Base-by-base conservation (phyloP, 768 basidiomycete species). In the Pisolithus microcarpus region DNA sequence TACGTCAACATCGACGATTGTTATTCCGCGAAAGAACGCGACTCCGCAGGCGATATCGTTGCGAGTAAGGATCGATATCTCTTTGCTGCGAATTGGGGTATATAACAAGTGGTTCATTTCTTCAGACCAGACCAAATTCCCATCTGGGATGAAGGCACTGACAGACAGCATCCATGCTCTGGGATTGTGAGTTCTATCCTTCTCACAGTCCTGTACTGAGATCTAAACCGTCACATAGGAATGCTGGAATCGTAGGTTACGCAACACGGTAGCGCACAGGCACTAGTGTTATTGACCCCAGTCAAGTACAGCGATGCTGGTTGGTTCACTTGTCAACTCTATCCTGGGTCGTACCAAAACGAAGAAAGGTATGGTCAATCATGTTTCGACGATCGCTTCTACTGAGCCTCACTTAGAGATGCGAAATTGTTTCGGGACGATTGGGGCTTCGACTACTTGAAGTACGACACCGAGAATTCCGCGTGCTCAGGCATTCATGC, bases 281-380 rank as follows among this genome's bases (percentile, higher is more conserved):
- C 10, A 30, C 30, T 30, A 43, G 34, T 19, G 30, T 6, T 23
- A 13, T 44, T n/a, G 48, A 23, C 23, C 18, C 39, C 23, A 10
- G 38, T n/a, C 4, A 43, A 82, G 82, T 84, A 84, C 54, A 78
- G 82, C 52, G 81, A 83, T 56, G 74, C 83, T 0, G 83, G 83
- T 16, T 84, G 82, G 82, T 81, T 75, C 57, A 84, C 83, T 23
- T 85, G 83, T 56, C 73, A 75, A 39, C 52, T 75, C 10, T 84
- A 82, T 59, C 83, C 83, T 23, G 83, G 82, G n/a, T 84, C 82
- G 7, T 84, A 72, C 65, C 70, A 74, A 59, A 81, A 84, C 51
- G 82, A 84, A 62, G 78, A 69, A 19, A 73, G 77, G 78, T 75
- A n/a, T 18, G 61, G 55, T 24, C 16, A 4, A 30, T 47, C 18